These are phyloP conservation scores for Candida incommunis DNA, from an alignment of 805 yeast species.

Conservation along the genomic window DNA sequence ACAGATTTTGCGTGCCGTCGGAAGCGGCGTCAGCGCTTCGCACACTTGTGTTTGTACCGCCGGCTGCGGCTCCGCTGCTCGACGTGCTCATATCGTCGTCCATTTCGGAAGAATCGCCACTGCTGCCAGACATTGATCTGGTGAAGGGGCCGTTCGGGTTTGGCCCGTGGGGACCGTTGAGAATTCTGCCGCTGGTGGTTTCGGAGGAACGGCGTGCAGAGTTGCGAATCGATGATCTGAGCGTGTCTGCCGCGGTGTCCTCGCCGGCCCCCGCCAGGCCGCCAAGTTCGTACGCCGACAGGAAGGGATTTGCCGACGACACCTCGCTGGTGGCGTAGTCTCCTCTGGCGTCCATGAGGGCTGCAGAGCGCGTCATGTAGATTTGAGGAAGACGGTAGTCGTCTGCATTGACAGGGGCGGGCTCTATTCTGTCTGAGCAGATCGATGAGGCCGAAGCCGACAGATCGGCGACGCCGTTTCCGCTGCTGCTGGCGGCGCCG, in stretches of 20 bases:
- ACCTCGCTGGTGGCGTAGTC: background rate
- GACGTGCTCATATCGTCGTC: background rate
- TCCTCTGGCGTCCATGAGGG: slow-evolving; percentile 9
- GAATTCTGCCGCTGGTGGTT: no score
- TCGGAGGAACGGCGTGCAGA: background rate
- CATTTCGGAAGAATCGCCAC: background rate
- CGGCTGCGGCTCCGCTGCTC: background rate
- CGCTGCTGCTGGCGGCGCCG: background rate
- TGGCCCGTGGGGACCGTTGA: no score
- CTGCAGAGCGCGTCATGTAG: slow-evolving; percentile 14
- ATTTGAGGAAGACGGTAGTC: slow-evolving; percentile 10
- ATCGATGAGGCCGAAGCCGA: background rate
- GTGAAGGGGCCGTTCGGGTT: background rate
- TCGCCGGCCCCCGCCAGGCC: background rate
- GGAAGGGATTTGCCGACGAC: background rate
- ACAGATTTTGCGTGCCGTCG: no score
- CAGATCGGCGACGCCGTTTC: background rate
- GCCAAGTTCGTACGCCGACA: background rate
- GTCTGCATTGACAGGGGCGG: background rate
- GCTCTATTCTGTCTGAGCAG: background rate
- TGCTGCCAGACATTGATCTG: background rate
- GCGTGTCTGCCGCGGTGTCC: no score
- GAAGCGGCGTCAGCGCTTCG: no score
- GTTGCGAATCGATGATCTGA: background rate
- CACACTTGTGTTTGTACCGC: background rate